Conservation (phyloP, 805 yeast genomes). For the Huiozyma sinensis region DNA sequence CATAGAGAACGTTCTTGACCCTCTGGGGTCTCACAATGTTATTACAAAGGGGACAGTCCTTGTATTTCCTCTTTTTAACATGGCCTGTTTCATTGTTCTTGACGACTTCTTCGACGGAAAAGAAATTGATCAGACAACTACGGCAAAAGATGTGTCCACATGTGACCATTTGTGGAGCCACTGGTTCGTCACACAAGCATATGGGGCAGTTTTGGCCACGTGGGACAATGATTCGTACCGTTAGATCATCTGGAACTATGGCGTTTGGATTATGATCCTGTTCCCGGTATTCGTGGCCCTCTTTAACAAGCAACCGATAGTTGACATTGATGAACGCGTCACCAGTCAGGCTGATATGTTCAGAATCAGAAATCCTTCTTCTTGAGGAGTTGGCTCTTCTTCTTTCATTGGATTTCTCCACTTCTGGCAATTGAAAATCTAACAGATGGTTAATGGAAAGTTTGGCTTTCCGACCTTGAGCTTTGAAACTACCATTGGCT, state of each 20-base stretch:
- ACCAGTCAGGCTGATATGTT: slow-evolving; percentile 44
- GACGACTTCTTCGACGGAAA: slow-evolving; percentile 38
- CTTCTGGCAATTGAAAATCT: slow-evolving; percentile 42
- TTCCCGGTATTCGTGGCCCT: slow-evolving; percentile 40
- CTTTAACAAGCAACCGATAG: slow-evolving; percentile 73
- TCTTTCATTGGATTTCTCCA: slow-evolving; percentile 17
- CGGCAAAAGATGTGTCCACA: slow-evolving; percentile 92
- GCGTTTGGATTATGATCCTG: slow-evolving; percentile 66
- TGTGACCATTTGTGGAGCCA: slow-evolving; percentile 88
- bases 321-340: slow-evolving; percentile 70
- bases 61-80: slow-evolving; percentile 36
- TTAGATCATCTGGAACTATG: slow-evolving; percentile 49
- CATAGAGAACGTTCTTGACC: slow-evolving; percentile 53
- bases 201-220: slow-evolving; percentile 81
- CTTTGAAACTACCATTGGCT: slow-evolving; percentile 22
- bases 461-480: slow-evolving; percentile 33
- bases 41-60: slow-evolving; percentile 76
- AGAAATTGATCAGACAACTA: slow-evolving; percentile 65
- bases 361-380: slow-evolving; percentile 21
- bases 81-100: slow-evolving; percentile 24
- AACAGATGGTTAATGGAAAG: slow-evolving; percentile 55
- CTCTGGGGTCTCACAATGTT: slow-evolving; percentile 43
- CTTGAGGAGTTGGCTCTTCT: slow-evolving; percentile 14
- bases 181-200: slow-evolving; percentile 71
- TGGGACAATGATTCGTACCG: slow-evolving; percentile 66